Evolutionary conservation across 2,329 filamentous ascomycete genomes (phyloP).

Genomic region (Didymella arachidicola): DNA sequence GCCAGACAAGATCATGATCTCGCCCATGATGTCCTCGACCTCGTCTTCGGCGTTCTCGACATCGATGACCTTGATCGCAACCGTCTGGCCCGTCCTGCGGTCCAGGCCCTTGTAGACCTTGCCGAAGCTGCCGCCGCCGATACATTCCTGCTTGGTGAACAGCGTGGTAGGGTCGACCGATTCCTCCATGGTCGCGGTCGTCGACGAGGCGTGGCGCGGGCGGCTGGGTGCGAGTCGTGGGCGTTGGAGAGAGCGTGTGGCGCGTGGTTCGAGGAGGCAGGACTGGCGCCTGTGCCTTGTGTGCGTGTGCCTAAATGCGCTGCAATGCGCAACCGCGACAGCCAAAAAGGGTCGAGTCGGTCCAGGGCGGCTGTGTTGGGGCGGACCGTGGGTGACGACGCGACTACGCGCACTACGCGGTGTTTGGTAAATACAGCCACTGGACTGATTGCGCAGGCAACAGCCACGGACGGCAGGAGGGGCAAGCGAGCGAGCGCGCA

Average conservation of each 20-base stretch:
- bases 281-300: neutral
- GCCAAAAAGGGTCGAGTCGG: neutral
- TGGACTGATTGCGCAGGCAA: slow-evolving; percentile 15
- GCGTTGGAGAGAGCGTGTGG: neutral
- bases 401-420: slow-evolving; percentile 6
- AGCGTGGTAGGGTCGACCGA: slow-evolving; percentile 84
- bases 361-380: slow-evolving; percentile 3
- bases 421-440: slow-evolving; percentile 26
- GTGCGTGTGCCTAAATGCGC: neutral
- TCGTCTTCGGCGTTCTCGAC: slow-evolving; percentile 99
- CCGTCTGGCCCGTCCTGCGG: slow-evolving; percentile 88
- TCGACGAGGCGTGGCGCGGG: too few species aligned
- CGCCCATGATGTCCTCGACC: slow-evolving; percentile 97
- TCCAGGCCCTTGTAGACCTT: slow-evolving; percentile 99
- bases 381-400: neutral
- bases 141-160: slow-evolving; percentile 78
- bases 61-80: slow-evolving; percentile 98
- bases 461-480: slow-evolving; percentile 6
- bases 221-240: neutral
- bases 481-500: slow-evolving; percentile 15
- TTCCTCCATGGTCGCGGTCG: slow-evolving; percentile 45
- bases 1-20: slow-evolving; percentile 96
- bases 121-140: slow-evolving; percentile 96
- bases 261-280: neutral
- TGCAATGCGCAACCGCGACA: neutral